Evolutionary conservation across 352 stramenopile species (phyloP).

Genomic region (Sclerospora graminicola): DNA sequence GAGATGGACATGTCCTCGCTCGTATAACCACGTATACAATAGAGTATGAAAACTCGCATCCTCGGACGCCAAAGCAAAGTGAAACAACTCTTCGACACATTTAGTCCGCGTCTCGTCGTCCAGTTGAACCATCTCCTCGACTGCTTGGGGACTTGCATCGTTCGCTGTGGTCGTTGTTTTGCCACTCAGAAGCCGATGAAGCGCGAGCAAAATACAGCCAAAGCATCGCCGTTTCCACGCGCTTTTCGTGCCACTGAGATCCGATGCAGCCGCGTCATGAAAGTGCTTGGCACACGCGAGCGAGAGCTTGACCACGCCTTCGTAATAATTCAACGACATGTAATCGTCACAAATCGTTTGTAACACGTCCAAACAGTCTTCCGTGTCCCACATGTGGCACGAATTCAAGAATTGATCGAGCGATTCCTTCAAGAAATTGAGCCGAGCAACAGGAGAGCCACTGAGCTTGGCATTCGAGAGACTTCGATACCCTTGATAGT

Average conservation of each 20-base stretch:
- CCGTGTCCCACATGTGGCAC: conserved; percentile 80
- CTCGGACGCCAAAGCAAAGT: conserved; percentile 59
- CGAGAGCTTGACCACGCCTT: conserved; percentile 78
- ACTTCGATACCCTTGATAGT: conserved; percentile 81
- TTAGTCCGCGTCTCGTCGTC: conserved; percentile 58
- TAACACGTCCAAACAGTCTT: conserved; percentile 64
- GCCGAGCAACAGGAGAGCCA: conserved; percentile 41
- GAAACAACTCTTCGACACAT: conserved; percentile 65
- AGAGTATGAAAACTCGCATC: conserved; percentile 67
- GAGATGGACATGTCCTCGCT: conserved; percentile 46
- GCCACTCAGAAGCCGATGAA: conserved; percentile 44
- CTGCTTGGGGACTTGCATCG: conserved; percentile 40
- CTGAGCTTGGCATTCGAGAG: conserved; percentile 74
- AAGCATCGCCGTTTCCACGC: conserved; percentile 70
- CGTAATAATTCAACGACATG: conserved; percentile 66
- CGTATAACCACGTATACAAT: conserved; percentile 77
- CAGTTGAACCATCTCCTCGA: conserved; percentile 66
- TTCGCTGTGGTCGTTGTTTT: conserved; percentile 14
- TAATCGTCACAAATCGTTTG: conserved; percentile 78
- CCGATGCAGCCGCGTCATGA: conserved; percentile 47
- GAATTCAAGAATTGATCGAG: conserved; percentile 73
- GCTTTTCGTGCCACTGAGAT: conserved; percentile 53
- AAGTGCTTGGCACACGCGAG: conserved; percentile 77
- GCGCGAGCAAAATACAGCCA: conserved; percentile 56
- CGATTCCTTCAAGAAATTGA: conserved; percentile 55